phyloP scores from a whole-genome alignment of 2,329 filamentous ascomycete species.

The Endothia cerciana region DNA sequence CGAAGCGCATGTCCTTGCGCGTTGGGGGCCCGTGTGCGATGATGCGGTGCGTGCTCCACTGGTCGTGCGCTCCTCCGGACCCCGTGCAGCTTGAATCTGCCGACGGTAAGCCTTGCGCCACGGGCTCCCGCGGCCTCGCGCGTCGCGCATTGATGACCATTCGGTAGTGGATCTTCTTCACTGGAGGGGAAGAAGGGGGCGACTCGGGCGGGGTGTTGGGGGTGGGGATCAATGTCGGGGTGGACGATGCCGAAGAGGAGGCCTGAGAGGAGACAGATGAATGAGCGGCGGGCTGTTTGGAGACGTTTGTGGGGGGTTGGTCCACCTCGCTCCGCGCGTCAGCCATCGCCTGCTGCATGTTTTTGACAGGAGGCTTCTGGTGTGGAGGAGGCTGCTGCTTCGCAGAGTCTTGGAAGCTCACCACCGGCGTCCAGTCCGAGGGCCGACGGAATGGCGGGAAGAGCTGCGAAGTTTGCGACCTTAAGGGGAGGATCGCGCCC shows the following conservation, averaged over 20 bases:
- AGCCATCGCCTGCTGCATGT: neutral
- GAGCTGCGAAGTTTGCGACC: neutral
- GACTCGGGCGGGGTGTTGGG: constrained; percentile 11
- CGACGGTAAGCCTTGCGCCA: too few species aligned
- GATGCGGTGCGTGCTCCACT: constrained; percentile 14
- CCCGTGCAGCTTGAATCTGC: too few species aligned
- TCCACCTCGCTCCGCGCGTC: neutral
- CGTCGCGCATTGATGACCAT: constrained; percentile 15
- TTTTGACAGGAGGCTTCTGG: neutral
- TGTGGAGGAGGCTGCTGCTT: constrained; percentile 3
- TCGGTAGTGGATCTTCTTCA: constrained; percentile 22
- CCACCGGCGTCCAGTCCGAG: too few species aligned
- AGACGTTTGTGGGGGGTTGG: neutral
- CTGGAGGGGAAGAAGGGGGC: neutral
- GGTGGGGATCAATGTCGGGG: constrained; percentile 3
- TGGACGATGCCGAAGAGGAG: constrained; percentile 12
- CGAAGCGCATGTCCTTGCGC: constrained; percentile 21
- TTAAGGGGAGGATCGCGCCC: neutral
- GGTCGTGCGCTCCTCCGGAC: too few species aligned
- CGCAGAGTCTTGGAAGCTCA: too few species aligned
- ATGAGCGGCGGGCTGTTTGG: neutral
- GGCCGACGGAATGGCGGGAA: neutral
- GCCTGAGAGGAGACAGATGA: neutral
- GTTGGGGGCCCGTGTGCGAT: constrained; percentile 21
- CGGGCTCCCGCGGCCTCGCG: too few species aligned